Evolutionary conservation across 805 yeast species (phyloP).

Genomic region (Sugiyamaella marilandica): DNA sequence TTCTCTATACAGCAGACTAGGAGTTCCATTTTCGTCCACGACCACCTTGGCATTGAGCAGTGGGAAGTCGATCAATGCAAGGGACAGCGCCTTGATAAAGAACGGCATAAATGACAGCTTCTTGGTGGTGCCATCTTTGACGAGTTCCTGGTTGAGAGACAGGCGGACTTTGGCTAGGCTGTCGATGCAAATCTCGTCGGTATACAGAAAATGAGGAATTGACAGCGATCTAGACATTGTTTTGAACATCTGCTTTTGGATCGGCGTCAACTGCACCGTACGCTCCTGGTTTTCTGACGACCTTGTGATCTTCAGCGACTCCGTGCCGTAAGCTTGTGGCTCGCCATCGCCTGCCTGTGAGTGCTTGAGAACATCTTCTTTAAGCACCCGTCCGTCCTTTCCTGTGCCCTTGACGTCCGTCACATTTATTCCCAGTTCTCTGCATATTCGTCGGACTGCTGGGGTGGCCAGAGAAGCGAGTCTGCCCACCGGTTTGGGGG

Average conservation of each 20-base stretch:
- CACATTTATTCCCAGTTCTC: conserved; percentile 27
- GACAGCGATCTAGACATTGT: conserved; percentile 31
- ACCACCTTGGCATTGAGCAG: conserved; percentile 26
- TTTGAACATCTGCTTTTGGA: conserved; percentile 32
- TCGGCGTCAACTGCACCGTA: conserved; percentile 26
- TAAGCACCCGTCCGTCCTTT: conserved; percentile 32
- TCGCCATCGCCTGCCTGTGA: neutral
- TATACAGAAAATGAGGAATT: conserved; percentile 34
- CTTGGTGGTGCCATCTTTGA: conserved; percentile 3
- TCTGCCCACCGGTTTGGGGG: conserved; percentile 1
- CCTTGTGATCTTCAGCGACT: neutral
- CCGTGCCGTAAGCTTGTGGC: neutral
- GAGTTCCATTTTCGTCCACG: conserved; percentile 19
- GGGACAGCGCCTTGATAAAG: conserved; percentile 33
- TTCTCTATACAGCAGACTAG: conserved; percentile 24
- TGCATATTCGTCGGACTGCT: conserved; percentile 31
- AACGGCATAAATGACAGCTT: conserved; percentile 33
- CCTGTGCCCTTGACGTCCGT: conserved; percentile 29
- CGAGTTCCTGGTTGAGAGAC: conserved; percentile 22
- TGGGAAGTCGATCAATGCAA: conserved; percentile 28
- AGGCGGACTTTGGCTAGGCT: conserved; percentile 24
- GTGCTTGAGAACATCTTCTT: conserved; percentile 29
- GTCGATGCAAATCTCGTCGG: conserved; percentile 32
- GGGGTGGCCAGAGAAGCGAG: conserved; percentile 30
- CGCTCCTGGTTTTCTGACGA: conserved; percentile 1